Evolutionary conservation across 768 basidiomycete species (phyloP).

Genomic region (Boletus fagicola): DNA sequence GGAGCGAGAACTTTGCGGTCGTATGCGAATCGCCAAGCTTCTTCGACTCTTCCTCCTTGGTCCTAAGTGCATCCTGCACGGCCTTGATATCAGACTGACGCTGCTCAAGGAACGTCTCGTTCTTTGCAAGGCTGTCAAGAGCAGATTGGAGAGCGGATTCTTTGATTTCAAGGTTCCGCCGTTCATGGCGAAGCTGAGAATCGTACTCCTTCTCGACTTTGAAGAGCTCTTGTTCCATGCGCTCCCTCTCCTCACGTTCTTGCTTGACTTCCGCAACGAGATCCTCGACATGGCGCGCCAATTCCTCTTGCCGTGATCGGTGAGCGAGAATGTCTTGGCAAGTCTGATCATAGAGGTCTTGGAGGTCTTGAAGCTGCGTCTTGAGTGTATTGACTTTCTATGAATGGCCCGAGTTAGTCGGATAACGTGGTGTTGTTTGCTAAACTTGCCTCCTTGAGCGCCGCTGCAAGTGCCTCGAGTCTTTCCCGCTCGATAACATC

Average conservation of each 20-base stretch:
- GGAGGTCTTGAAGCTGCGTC: conserved; percentile 61
- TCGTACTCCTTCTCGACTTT: conserved; percentile 62
- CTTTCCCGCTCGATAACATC: conserved; percentile 67
- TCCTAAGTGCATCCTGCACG: conserved; percentile 69
- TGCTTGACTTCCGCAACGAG: conserved; percentile 60
- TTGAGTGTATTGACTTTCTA: conserved; percentile 73
- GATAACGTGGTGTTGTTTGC: neutral
- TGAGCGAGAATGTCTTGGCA: conserved; percentile 64
- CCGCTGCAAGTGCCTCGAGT: conserved; percentile 61
- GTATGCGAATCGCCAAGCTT: conserved; percentile 82
- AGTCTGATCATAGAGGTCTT: conserved; percentile 62
- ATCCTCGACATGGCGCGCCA: conserved; percentile 71
- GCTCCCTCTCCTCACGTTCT: conserved; percentile 58
- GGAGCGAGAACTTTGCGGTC: conserved; percentile 78
- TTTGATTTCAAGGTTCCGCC: conserved; percentile 65
- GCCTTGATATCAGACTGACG: conserved; percentile 74
- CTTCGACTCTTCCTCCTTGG: conserved; percentile 73
- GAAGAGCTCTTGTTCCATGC: conserved; percentile 52
- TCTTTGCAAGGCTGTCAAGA: conserved; percentile 59
- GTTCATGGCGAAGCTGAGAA: conserved; percentile 55
- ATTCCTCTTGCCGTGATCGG: conserved; percentile 71
- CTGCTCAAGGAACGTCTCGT: conserved; percentile 61
- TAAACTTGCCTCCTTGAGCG: conserved; percentile 73
- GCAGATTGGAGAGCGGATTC: conserved; percentile 65
- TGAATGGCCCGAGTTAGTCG: conserved; percentile 3